Percentiles rank a stretch among this genome's conserved stretches.
Conservation (phyloP, 371 early-diverging fungal species). For the Smittium mucronatum region DNA sequence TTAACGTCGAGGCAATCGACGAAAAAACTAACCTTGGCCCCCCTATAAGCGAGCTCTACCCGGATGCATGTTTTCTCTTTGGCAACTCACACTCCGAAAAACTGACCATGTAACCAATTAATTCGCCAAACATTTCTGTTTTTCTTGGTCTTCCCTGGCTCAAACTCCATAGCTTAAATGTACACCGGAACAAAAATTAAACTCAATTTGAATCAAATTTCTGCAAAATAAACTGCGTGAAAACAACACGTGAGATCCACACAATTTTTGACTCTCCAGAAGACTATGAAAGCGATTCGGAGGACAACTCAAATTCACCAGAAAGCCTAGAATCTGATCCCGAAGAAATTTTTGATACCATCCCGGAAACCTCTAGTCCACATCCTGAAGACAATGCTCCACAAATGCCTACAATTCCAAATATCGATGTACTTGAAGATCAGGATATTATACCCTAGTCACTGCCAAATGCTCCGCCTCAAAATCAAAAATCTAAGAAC, state of each 20-base stretch:
- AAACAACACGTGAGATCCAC: too few relatives aligned
- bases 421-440: not conserved
- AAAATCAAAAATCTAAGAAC: too few relatives aligned
- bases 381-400: not conserved
- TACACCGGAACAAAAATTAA: not conserved
- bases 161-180: conserved; percentile 1
- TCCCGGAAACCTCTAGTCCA: not conserved
- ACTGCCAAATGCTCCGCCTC: too few relatives aligned
- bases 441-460: too few relatives aligned
- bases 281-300: not conserved
- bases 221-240: not conserved
- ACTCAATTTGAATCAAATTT: conserved; percentile 1
- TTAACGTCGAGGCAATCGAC: conserved; percentile 1
- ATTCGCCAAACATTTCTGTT: not conserved
- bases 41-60: not conserved
- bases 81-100: not conserved
- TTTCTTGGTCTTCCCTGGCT: conserved; percentile 9
- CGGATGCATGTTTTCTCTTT: not conserved
- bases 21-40: not conserved
- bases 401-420: not conserved
- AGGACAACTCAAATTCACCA: too few relatives aligned
- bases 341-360: not conserved
- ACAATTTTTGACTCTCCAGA: not conserved
- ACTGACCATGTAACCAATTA: not conserved
- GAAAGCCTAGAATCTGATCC: too few relatives aligned